Conservation (phyloP, 208 protist species). For the Acanthamoeba royreba region DNA sequence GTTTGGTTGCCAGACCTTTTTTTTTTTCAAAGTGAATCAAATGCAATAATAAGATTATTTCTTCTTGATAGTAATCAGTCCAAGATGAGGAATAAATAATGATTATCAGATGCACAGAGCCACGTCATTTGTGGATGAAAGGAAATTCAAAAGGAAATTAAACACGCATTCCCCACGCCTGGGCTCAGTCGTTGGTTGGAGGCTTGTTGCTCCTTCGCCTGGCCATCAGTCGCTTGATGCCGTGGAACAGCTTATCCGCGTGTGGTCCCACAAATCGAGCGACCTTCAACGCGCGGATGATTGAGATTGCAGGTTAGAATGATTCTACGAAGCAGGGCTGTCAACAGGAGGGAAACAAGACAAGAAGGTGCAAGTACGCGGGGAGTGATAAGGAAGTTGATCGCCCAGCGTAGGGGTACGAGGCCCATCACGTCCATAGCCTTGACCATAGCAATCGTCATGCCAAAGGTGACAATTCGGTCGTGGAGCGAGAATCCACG, state of each 20-base stretch:
- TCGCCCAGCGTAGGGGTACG: slow-evolving; percentile 26
- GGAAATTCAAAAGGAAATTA: no score
- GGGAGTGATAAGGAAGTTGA: slow-evolving; percentile 10
- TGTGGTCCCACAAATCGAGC: background rate
- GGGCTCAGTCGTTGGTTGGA: no score
- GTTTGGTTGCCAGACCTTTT: background rate
- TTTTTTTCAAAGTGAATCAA: background rate
- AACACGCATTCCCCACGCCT: no score
- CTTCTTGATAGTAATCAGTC: no score
- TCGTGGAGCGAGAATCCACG: slow-evolving; percentile 12
- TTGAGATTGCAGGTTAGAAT: no score
- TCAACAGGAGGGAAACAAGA: no score
- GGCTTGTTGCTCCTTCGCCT: background rate
- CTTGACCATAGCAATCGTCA: background rate
- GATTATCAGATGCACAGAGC: no score
- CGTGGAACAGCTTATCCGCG: background rate
- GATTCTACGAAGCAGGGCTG: no score
- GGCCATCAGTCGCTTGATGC: background rate
- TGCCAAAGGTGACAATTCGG: slow-evolving; percentile 33
- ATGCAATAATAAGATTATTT: background rate
- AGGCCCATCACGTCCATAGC: slow-evolving; percentile 46
- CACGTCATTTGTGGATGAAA: no score
- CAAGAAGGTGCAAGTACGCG: background rate
- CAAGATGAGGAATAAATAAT: no score
- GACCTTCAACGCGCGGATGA: no score